Evolutionary conservation across 2,329 filamentous ascomycete species (phyloP).

Genomic region (Pseudocercospora crystallina): DNA sequence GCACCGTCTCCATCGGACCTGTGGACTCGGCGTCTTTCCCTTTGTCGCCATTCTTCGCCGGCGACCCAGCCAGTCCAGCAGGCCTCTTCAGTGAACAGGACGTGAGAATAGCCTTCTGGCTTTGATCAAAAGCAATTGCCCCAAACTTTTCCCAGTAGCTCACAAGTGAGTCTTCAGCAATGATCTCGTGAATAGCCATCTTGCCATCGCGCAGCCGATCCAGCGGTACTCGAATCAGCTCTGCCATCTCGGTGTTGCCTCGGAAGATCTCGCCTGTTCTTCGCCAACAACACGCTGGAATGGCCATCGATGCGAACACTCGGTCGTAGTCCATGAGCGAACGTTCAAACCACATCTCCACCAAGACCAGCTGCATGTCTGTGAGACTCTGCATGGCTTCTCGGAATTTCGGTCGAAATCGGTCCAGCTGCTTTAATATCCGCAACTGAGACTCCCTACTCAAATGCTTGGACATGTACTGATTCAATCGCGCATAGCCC

Average conservation of each 20-base stretch:
- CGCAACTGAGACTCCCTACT: conserved; percentile 80
- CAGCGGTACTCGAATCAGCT: conserved; percentile 89
- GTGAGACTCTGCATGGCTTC: conserved; percentile 91
- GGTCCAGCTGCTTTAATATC: conserved; percentile 86
- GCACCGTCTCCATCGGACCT: conserved; percentile 64
- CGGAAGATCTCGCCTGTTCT: conserved; percentile 95
- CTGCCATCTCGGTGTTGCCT: conserved; percentile 98
- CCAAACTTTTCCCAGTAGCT: conserved; percentile 99
- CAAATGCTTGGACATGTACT: conserved; percentile 89
- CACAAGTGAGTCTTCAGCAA: conserved; percentile 91
- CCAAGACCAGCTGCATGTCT: conserved; percentile 89
- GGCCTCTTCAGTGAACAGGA: conserved; percentile 89
- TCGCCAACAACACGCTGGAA: conserved; percentile 95
- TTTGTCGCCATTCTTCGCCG: conserved; percentile 36
- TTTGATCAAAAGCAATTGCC: conserved; percentile 91
- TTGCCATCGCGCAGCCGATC: conserved; percentile 90
- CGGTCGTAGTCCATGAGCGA: conserved; percentile 97
- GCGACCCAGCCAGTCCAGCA: conserved; percentile 44
- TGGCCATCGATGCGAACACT: conserved; percentile 98
- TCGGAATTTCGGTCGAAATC: conserved; percentile 91
- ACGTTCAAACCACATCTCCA: conserved; percentile 99
- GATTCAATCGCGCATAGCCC: conserved; percentile 83
- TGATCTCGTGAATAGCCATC: conserved; percentile 90
- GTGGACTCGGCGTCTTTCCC: conserved; percentile 36
- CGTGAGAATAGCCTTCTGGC: conserved; percentile 91